Conservation (phyloP, 2,329 filamentous ascomycete species). For the Claviceps sp. region DNA sequence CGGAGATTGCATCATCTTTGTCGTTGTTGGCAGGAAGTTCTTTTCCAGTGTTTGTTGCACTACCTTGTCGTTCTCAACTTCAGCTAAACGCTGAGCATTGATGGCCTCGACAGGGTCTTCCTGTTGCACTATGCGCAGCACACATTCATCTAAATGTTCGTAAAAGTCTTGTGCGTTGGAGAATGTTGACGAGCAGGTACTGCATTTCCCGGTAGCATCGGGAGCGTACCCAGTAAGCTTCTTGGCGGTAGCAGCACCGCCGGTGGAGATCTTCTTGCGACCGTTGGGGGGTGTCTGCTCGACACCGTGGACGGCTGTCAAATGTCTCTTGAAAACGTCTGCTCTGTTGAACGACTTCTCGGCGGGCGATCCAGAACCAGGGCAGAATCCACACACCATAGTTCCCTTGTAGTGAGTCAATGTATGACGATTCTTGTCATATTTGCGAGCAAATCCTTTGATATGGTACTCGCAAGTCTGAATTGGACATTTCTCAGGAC, state of each 20-base stretch:
- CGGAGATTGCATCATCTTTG: constrained; percentile 26
- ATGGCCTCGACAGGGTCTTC: constrained; percentile 57
- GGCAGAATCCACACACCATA: constrained; percentile 93
- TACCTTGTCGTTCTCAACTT: constrained; percentile 50
- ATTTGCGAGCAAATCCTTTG: constrained; percentile 89
- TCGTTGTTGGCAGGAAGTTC: constrained; percentile 41
- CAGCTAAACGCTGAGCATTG: constrained; percentile 52
- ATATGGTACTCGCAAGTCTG: constrained; percentile 80
- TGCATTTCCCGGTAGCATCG: constrained; percentile 86
- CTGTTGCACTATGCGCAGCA: constrained; percentile 57
- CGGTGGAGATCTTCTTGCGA: constrained; percentile 50
- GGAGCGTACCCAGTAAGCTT: constrained; percentile 58
- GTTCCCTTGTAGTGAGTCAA: constrained; percentile 94
- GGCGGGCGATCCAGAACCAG: constrained; percentile 71
- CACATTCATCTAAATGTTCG: constrained; percentile 79
- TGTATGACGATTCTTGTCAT: constrained; percentile 92
- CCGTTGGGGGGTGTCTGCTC: constrained; percentile 89
- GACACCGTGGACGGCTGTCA: constrained; percentile 81
- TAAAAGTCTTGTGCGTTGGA: constrained; percentile 95
- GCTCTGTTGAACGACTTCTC: constrained; percentile 95
- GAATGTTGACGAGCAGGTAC: constrained; percentile 84
- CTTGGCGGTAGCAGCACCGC: constrained; percentile 36
- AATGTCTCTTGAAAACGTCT: constrained; percentile 88
- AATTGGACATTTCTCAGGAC: constrained; percentile 90
- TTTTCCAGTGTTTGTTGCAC: constrained; percentile 51